Base-by-base conservation (phyloP, 2,329 filamentous ascomycete genomes). In the Pseudogymnoascus sp. region DNA sequence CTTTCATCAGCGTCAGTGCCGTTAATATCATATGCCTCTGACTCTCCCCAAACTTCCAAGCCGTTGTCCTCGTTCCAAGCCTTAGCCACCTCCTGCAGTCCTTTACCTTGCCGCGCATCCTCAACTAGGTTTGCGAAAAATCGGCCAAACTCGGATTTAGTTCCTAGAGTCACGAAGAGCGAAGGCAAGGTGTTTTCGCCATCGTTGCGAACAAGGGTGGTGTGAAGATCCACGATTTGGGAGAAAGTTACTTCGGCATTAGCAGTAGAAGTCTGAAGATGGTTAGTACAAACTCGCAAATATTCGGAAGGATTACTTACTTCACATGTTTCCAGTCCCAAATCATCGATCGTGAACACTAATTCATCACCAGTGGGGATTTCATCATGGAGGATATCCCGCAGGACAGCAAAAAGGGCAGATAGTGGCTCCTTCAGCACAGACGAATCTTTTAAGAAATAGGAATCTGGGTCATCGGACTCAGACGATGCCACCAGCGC, bases 171-270 rank as follows among this genome's bases (percentile, higher is more conserved):
- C 63, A 88, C 75, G 68, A 85, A 83, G n/a, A 88, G 77, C 15
- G 84, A 81, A 33, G 82, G 78, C 1, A 80, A 79, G 21, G 78
- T 72, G 61, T 79, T 75, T 42, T 77, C 72, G 23, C 79, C 83
- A 70, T 60, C 59, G 69, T 88, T 86, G 33, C 77, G 77, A 67
- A 82, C 79, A 53, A 90, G 75, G 15, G 78, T 77, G 64, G 86
- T 73, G 69, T 87, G 87, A 53, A 88, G 72, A 61, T 83, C 78
- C 64, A 88, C 73, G 50, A 90, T 76, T 63, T 86, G 79, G 53
- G 79, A 75, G 61, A 88, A 75, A 59, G 81, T 80, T 65, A 82
- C 74, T 68, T 79, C 75, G 67, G 77, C 75, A 59, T 79, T 72
- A 70, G 80, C 74, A 40, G 73, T 71, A 46, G 80, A 83, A 70